Base-by-base conservation (phyloP, 129 eudicot species). In the Scalesia atractyloides region DNA sequence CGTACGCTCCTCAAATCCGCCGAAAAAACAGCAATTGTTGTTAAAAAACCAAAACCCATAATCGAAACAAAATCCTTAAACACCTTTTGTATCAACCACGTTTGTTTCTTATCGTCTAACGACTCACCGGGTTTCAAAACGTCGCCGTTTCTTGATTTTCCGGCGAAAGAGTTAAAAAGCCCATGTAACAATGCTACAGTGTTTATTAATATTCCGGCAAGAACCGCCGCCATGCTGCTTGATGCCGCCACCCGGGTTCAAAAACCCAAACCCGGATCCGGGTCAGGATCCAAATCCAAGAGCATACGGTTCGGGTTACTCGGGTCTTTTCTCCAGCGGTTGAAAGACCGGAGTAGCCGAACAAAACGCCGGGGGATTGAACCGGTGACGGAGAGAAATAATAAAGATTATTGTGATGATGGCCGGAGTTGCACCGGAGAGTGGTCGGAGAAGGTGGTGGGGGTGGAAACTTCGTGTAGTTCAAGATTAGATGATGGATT, bases 221-320 rank as follows among this genome's bases (percentile, higher is more conserved):
- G 76, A 70, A 87, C 95, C 13, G 87, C 90, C 13, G 77, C 95
- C 50, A 60, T 93, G 81, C 87, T 92, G 14, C 81, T 85, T 13
- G 98, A 94, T 50, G 95, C 98, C 14, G 97, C 98, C 9, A 18
- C 83, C 67, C 77, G 90, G 86, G 85, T 90, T 46, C 90, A 89
- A 6, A 92, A 79, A 69, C 48, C 76, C n/a, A 83, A 78, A 73
- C 4, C 79, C 52, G 83, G 76, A 3, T 54, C 53, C 1, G 46
- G 10, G 0, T 41, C 46, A 2, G 10, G 10, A 9, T 41, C 46
- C 46, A 41, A 41, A 41, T 41, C 8, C 4, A 72, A 19, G 34
- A 52, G 48, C 15, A 9, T 44, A 9, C 82, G 90, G 63, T 86
- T 86, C 17, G 89, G 93, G 41, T 48, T 94, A 20, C 70, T 94